Conservation (phyloP, 2,329 filamentous ascomycete genomes). For the Monilinia fructicola region DNA sequence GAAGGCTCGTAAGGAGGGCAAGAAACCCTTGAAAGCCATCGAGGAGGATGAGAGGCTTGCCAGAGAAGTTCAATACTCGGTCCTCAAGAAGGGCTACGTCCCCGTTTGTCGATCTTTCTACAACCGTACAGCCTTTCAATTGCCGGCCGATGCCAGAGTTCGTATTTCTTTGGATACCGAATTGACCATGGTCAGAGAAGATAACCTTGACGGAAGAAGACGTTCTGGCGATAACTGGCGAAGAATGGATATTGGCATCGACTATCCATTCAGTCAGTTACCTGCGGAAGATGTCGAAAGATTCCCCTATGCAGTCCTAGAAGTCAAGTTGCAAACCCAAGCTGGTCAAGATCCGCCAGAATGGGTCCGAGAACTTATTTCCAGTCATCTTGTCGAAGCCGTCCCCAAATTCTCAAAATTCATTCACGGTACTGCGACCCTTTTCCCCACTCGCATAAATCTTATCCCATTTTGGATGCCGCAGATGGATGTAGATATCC, state of each 20-base stretch:
- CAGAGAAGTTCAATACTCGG: conserved; percentile 88
- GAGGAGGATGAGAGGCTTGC: conserved; percentile 87
- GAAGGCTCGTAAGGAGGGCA: conserved; percentile 91
- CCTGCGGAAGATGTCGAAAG: conserved; percentile 80
- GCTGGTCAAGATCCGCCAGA: conserved; percentile 91
- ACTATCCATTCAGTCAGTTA: conserved; percentile 89
- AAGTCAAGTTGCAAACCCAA: conserved; percentile 97
- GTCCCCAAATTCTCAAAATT: conserved; percentile 99
- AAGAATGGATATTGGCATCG: conserved; percentile 94
- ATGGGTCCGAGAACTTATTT: conserved; percentile 91
- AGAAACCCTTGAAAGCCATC: conserved; percentile 90
- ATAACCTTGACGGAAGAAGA: conserved; percentile 79
- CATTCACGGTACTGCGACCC: conserved; percentile 86
- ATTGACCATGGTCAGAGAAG: conserved; percentile 90
- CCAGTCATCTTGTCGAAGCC: conserved; percentile 95
- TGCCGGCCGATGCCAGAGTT: conserved; percentile 92
- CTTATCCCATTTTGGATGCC: conserved; percentile 96
- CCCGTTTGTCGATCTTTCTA: conserved; percentile 96
- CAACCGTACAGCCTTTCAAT: conserved; percentile 95
- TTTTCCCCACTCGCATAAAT: conserved; percentile 85
- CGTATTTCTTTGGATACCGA: conserved; percentile 97
- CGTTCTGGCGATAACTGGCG: conserved; percentile 90
- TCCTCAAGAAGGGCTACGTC: conserved; percentile 80
- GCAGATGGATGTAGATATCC: conserved; percentile 97
- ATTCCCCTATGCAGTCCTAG: conserved; percentile 93